Evolutionary conservation across 1,284 basidiomycete genomes (phyloP).

Genomic region (Earliella scabrosa): DNA sequence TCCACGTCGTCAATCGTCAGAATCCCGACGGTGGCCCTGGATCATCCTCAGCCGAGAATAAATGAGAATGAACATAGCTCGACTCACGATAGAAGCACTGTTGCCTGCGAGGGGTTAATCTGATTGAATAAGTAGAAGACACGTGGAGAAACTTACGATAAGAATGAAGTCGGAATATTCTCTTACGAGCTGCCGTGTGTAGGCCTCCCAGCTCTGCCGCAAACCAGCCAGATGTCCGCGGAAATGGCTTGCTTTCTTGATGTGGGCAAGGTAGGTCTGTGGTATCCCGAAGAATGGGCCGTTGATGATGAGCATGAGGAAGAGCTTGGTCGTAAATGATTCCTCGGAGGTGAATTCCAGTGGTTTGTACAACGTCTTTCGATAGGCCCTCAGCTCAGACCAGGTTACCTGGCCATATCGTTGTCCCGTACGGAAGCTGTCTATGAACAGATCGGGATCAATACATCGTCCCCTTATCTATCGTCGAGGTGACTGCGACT

Average conservation of each 20-base stretch:
- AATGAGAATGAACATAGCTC: not conserved
- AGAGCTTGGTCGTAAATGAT: constrained; percentile 14
- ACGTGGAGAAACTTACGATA: constrained; percentile 48
- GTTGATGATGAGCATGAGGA: constrained; percentile 44
- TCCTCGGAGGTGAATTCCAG: constrained; percentile 20
- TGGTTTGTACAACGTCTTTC: constrained; percentile 25
- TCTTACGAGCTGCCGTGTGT: constrained; percentile 50
- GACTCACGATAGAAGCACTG: constrained; percentile 57
- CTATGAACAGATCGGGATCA: too few relatives aligned
- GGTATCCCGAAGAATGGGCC: constrained; percentile 57
- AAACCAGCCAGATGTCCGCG: constrained; percentile 50
- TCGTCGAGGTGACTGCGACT: not conserved
- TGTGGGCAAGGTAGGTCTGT: constrained; percentile 51
- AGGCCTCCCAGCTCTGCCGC: constrained; percentile 51
- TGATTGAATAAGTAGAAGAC: not conserved
- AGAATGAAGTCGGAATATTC: constrained; percentile 60
- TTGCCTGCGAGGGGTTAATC: constrained; percentile 43
- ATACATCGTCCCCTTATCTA: too few relatives aligned
- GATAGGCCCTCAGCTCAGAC: constrained; percentile 35
- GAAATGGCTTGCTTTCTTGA: constrained; percentile 51
- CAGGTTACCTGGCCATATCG: constrained; percentile 46
- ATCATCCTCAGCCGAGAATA: not conserved
- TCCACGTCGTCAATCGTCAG: constrained; percentile 49
- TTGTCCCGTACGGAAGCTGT: constrained; percentile 50
- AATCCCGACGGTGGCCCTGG: constrained; percentile 54